Percentiles rank a stretch among this genome's conserved stretches.
phyloP scores from a whole-genome alignment of 2,329 filamentous ascomycete genomes.

The Trichoderma sp. region DNA sequence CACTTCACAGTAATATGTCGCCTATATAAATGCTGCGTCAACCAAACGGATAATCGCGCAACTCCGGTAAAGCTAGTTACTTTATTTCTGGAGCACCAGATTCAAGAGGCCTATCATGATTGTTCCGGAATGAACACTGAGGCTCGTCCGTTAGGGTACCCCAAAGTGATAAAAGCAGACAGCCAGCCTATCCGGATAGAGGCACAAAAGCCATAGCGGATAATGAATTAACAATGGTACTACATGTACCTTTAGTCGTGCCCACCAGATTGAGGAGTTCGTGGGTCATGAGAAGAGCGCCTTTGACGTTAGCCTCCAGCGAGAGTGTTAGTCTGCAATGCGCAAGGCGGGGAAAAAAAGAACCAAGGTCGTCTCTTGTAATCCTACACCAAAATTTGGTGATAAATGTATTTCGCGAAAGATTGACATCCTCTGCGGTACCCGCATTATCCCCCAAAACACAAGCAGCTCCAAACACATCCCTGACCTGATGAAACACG shows the following conservation, averaged over 20 bases:
- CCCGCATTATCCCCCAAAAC: constrained; percentile 12
- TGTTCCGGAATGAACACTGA: constrained; percentile 10
- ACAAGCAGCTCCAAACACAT: not conserved
- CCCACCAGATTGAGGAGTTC: constrained; percentile 1
- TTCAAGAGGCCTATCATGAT: not conserved
- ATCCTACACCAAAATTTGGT: not conserved
- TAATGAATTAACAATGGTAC: not conserved
- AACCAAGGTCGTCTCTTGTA: not conserved
- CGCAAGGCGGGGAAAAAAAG: not conserved
- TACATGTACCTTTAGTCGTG: not conserved
- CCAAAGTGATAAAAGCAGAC: not conserved
- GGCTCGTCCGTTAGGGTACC: constrained; percentile 6
- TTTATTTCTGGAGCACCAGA: not conserved
- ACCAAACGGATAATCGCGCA: constrained; percentile 7
- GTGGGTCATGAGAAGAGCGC: not conserved
- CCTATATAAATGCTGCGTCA: constrained; percentile 8
- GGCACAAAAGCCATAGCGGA: constrained; percentile 1
- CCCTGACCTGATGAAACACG: not conserved
- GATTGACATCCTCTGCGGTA: not conserved
- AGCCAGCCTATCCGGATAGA: not conserved
- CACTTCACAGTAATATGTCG: constrained; percentile 2
- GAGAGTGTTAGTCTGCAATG: not conserved
- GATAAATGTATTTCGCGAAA: not conserved
- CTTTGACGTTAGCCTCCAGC: constrained; percentile 12
- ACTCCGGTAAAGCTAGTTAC: too few species aligned